Conservation (phyloP, 768 basidiomycete genomes). For the Nevesoporus exiguus region DNA sequence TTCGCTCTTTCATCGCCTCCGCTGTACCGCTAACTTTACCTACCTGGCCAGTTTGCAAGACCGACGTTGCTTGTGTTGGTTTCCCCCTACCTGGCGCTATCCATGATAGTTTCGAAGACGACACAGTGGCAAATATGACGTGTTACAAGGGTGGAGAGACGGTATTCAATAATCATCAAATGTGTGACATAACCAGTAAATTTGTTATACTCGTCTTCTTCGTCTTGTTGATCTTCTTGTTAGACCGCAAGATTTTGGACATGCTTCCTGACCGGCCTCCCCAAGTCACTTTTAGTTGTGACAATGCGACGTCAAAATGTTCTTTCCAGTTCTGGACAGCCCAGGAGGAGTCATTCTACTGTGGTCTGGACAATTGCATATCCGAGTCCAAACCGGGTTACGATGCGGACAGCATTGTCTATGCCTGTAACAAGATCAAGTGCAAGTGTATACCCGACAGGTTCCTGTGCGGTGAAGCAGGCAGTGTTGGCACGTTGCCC, state of each 20-base stretch:
- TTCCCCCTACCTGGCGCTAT: conserved; percentile 63
- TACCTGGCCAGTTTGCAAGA: conserved; percentile 72
- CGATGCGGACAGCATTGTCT: conserved; percentile 68
- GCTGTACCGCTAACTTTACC: background rate
- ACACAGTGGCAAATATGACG: conserved; percentile 64
- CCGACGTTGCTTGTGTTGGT: conserved; percentile 70
- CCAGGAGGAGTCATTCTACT: conserved; percentile 93
- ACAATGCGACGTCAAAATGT: conserved; percentile 58
- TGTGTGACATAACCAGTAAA: conserved; percentile 98
- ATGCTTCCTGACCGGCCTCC: conserved; percentile 86
- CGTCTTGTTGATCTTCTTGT: background rate
- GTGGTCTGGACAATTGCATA: conserved; percentile 71
- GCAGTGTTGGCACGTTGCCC: conserved; percentile 75
- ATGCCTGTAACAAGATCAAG: conserved; percentile 78
- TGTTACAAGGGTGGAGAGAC: conserved; percentile 93
- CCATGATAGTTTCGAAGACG: conserved; percentile 38
- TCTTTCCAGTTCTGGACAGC: conserved; percentile 99
- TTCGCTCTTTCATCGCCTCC: background rate
- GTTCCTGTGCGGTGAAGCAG: conserved; percentile 94
- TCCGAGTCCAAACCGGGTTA: conserved; percentile 48
- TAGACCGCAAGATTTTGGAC: conserved; percentile 94
- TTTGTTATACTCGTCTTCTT: conserved; percentile 6
- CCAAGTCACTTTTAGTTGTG: conserved; percentile 95
- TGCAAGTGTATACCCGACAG: conserved; percentile 92
- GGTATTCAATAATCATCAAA: conserved; percentile 93